Evolutionary conservation across 768 basidiomycete genomes (phyloP), one percentile per base, ranked within the genome.

Genomic region (Lactarius hatsudake): DNA sequence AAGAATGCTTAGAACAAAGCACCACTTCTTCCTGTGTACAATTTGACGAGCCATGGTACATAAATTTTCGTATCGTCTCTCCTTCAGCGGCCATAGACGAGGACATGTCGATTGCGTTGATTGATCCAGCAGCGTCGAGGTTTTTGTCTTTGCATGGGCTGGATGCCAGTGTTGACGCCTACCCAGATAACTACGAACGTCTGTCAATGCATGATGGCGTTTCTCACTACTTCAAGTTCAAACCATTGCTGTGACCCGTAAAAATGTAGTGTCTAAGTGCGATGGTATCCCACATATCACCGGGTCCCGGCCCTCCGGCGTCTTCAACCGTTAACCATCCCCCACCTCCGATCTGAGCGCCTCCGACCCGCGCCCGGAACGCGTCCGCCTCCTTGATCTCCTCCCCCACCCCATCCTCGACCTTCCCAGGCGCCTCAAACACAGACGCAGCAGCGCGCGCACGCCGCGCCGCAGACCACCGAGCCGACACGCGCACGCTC

Each of bases 341-440:
- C 94, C 94, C 82, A 95, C 93, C 73, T 96, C 94, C 67, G 86
- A 82, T 75, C 91, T 87, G 75, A 96, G 72, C 20, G 88, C 88
- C 79, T 95, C 94, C 94, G 61, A 96, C 89, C 72, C 83, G 82
- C 64, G 85, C 84, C 57, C 94, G 82, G 75, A 90, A 93, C 55
- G 86, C 83, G 65, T 93, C 93, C 30, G 83, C 89, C 69, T 84
- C 82, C 71, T 79, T 72, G 65, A 83, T 75, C 73, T 81, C 79
- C 28, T 74, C 73, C 32, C 72, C 74, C 30, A 71, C 74, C 32
- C 70, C 68, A 67, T 73, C 73, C 43, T 75, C 74, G 55, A 18
- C 48, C 13, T 45, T 28, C 36, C 70, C 69, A 66, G 72, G 78
- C 15, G 82, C 81, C 72, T 92, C 90, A 73, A 86, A 90, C 51